Conservation (phyloP, 2,329 filamentous ascomycete genomes). For the Colletotrichum sansevieriae region DNA sequence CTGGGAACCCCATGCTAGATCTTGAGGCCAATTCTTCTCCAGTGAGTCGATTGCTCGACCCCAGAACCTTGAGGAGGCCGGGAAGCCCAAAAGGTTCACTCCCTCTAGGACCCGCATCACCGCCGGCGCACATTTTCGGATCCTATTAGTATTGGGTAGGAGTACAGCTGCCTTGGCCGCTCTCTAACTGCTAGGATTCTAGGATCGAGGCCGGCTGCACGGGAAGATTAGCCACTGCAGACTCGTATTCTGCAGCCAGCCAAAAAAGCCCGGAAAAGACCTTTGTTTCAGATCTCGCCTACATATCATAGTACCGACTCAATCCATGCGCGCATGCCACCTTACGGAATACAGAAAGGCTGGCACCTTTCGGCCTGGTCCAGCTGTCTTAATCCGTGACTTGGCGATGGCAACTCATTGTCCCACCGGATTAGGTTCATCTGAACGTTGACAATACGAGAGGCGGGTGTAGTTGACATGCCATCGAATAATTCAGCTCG, state of each 20-base stretch:
- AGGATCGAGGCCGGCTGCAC: slow-evolving; percentile 20
- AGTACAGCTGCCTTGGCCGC: slow-evolving; percentile 16
- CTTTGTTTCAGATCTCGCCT: slow-evolving; percentile 40
- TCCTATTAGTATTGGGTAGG: slow-evolving; percentile 18
- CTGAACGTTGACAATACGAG: slow-evolving; percentile 10
- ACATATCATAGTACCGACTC: slow-evolving; percentile 22
- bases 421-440: slow-evolving; percentile 22
- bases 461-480: not conserved
- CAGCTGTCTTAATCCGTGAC: slow-evolving; percentile 15
- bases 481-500: not conserved
- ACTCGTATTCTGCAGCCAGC: slow-evolving; percentile 36
- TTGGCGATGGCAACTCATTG: slow-evolving; percentile 26
- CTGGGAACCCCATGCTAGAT: slow-evolving; percentile 13
- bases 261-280: slow-evolving; percentile 18
- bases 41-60: slow-evolving; percentile 25
- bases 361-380: slow-evolving; percentile 13
- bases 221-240: slow-evolving; percentile 36
- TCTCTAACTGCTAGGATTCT: slow-evolving; percentile 3
- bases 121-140: slow-evolving; percentile 21
- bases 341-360: slow-evolving; percentile 18
- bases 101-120: slow-evolving; percentile 16
- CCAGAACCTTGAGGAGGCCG: slow-evolving; percentile 22
- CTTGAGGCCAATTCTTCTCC: slow-evolving; percentile 14
- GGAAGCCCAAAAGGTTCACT: slow-evolving; percentile 18
- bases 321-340: slow-evolving; percentile 22